A percentile compares a stretch with the other conserved stretches of the same genome.
Conservation (phyloP, 2,329 filamentous ascomycete species). For the Myriosclerotinia scirpicola region DNA sequence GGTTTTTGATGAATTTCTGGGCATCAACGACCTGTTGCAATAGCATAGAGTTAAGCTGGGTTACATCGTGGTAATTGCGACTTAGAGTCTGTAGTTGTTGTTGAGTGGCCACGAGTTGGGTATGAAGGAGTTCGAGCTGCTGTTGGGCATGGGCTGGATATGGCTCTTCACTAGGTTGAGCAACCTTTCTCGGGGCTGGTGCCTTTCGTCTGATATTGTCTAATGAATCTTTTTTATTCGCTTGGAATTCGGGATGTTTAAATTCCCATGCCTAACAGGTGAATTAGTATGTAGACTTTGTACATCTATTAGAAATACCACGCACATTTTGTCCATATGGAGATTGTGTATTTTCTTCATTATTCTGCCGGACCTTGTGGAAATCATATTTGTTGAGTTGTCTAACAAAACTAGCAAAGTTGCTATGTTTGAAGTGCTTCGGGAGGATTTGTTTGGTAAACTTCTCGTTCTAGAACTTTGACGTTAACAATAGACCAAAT, state of each 20-base stretch:
- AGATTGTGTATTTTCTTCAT: constrained; percentile 79
- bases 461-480: constrained; percentile 75
- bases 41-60: constrained; percentile 60
- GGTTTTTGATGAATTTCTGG: constrained; percentile 64
- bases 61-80: constrained; percentile 78
- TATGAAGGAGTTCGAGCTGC: constrained; percentile 85
- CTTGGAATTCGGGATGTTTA: constrained; percentile 93
- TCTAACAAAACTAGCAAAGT: constrained; percentile 94
- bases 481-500: constrained; percentile 23
- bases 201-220: constrained; percentile 97
- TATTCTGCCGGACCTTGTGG: constrained; percentile 92
- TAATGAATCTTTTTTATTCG: constrained; percentile 92
- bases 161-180: constrained; percentile 61
- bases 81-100: constrained; percentile 88
- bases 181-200: constrained; percentile 78
- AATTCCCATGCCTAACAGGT: constrained; percentile 81
- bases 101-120: constrained; percentile 84
- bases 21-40: constrained; percentile 61
- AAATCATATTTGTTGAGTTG: constrained; percentile 98
- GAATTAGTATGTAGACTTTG: constrained; percentile 35
- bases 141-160: constrained; percentile 63
- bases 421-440: constrained; percentile 99
- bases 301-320: constrained; percentile 29
- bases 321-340: constrained; percentile 77
- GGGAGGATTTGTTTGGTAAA: constrained; percentile 97